phyloP scores from a whole-genome alignment of 305 asterid genomes.

The Fraxinus nigra region DNA sequence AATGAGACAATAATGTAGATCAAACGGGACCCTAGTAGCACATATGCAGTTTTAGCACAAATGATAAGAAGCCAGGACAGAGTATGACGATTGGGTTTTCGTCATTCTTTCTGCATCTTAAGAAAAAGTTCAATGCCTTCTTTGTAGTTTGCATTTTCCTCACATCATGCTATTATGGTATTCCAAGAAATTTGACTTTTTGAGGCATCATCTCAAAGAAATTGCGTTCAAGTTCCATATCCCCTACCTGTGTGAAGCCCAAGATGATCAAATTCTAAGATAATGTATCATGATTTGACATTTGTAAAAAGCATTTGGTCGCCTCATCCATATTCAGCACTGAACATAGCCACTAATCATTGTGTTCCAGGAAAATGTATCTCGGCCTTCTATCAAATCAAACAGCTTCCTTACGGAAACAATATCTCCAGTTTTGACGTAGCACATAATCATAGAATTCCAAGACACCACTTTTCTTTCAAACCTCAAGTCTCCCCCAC shows the following conservation, averaged over 20 bases:
- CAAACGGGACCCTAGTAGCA: constrained; percentile 37
- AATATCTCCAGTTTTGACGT: constrained; percentile 59
- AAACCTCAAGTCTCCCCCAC: constrained; percentile 28
- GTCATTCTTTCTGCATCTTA: constrained; percentile 59
- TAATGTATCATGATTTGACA: constrained; percentile 57
- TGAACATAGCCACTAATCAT: constrained; percentile 69
- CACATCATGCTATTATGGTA: constrained; percentile 69
- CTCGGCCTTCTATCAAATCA: constrained; percentile 59
- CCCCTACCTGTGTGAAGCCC: constrained; percentile 7
- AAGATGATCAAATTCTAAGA: constrained; percentile 79
- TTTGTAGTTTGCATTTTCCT: constrained; percentile 46
- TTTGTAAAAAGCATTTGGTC: constrained; percentile 45
- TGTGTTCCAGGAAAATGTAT: constrained; percentile 69
- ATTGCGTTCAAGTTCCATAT: constrained; percentile 53
- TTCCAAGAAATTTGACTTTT: constrained; percentile 70
- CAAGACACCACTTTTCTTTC: constrained; percentile 65
- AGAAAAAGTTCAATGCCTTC: constrained; percentile 58
- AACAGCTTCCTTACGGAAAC: constrained; percentile 64
- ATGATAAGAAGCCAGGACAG: constrained; percentile 70
- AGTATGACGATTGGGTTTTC: constrained; percentile 70
- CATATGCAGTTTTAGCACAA: constrained; percentile 65
- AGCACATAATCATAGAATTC: constrained; percentile 88
- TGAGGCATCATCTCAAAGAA: constrained; percentile 61
- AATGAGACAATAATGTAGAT: too few relatives aligned
- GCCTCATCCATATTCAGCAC: constrained; percentile 60